phyloP scores from a whole-genome alignment of 1,284 basidiomycete species.

The Irpex lacteus region DNA sequence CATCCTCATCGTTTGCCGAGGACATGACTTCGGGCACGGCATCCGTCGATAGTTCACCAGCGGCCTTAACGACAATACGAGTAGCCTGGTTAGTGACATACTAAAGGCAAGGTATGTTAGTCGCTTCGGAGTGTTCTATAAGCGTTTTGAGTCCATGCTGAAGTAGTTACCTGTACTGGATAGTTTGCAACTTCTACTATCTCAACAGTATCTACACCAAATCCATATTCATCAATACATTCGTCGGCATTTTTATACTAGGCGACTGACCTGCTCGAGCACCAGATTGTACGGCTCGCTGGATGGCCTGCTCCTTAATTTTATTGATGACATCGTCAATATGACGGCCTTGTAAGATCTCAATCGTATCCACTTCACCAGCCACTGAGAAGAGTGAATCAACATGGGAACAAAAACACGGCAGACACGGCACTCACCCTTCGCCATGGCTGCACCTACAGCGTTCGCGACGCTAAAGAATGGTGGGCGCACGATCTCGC shows the following conservation, averaged over 20 bases:
- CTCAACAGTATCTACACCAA: slow-evolving; percentile 26
- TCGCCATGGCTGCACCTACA: slow-evolving; percentile 50
- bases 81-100: slow-evolving; percentile 53
- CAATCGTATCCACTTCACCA: slow-evolving; percentile 39
- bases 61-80: slow-evolving; percentile 45
- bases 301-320: slow-evolving; percentile 43
- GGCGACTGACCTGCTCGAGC: slow-evolving; percentile 33
- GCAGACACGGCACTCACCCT: slow-evolving; percentile 24
- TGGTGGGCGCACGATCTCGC: slow-evolving; percentile 45
- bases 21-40: slow-evolving; percentile 1
- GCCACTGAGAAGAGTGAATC: slow-evolving; percentile 19
- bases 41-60: slow-evolving; percentile 36
- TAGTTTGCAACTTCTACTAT: slow-evolving; percentile 47
- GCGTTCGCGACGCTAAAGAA: slow-evolving; percentile 55
- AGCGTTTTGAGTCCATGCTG: too few species aligned
- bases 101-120: slow-evolving; percentile 19
- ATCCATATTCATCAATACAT: background rate
- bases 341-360: slow-evolving; percentile 36
- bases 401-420: too few species aligned
- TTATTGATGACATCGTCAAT: slow-evolving; percentile 40
- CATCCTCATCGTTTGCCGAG: slow-evolving; percentile 11
- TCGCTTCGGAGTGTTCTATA: background rate
- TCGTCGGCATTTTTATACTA: background rate
- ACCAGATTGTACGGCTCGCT: slow-evolving; percentile 42
- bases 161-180: slow-evolving; percentile 34